phyloP scores from a whole-genome alignment of 2,329 filamentous ascomycete genomes.

The Sporothrix sp. region DNA sequence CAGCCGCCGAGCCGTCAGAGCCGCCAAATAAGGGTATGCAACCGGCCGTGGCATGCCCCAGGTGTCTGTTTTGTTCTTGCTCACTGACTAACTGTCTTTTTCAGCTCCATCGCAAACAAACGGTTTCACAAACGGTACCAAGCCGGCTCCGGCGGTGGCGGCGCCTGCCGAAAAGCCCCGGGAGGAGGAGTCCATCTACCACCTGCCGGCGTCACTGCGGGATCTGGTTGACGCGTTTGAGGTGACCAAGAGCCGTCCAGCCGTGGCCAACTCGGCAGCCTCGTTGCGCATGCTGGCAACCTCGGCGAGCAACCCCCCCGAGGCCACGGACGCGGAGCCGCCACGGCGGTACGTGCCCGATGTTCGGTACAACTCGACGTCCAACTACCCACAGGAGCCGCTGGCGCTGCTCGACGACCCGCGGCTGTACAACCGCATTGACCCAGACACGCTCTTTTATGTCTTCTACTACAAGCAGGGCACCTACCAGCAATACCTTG shows the following conservation, averaged over 20 bases:
- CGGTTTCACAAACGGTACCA: constrained; percentile 37
- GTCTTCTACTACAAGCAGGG: constrained; percentile 98
- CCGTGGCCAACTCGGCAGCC: constrained; percentile 51
- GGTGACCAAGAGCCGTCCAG: constrained; percentile 60
- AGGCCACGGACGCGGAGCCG: constrained; percentile 68
- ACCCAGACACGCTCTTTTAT: constrained; percentile 95
- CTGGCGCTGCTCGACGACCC: constrained; percentile 86
- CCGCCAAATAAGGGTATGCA: neutral
- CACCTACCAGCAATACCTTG: constrained; percentile 88
- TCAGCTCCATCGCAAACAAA: neutral
- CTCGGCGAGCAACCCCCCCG: constrained; percentile 65
- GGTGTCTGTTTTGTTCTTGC: neutral
- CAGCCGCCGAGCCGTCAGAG: constrained; percentile 32
- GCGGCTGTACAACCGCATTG: constrained; percentile 75
- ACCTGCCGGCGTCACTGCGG: constrained; percentile 78
- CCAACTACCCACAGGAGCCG: constrained; percentile 89
- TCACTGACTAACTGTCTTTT: neutral
- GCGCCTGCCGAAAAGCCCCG: constrained; percentile 40
- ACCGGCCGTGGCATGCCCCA: neutral
- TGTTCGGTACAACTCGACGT: constrained; percentile 60
- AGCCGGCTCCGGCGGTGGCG: constrained; percentile 20
- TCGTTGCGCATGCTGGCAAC: constrained; percentile 65
- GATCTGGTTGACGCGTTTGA: constrained; percentile 91
- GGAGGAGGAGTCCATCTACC: constrained; percentile 74
- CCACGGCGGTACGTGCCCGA: constrained; percentile 78